Conservation (phyloP, 2,329 filamentous ascomycete species). For the Fusarium guadeloupense region DNA sequence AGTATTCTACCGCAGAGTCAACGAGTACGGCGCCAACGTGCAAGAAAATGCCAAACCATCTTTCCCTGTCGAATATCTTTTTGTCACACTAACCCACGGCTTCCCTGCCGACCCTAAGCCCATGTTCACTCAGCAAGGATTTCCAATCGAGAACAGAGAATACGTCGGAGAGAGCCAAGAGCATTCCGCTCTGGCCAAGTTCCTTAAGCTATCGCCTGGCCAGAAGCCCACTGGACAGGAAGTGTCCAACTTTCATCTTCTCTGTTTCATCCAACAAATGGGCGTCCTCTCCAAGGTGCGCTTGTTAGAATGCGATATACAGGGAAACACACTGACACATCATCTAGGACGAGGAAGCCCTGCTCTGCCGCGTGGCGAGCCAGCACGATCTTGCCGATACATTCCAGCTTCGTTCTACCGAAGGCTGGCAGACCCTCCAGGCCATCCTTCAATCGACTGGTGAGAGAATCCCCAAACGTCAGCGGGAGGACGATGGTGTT, state of each 20-base stretch:
- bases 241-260: slow-evolving; percentile 91
- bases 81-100: slow-evolving; percentile 95
- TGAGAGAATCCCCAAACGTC: slow-evolving; percentile 90
- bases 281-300: slow-evolving; percentile 85
- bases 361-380: slow-evolving; percentile 86
- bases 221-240: slow-evolving; percentile 71
- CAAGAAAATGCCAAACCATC: slow-evolving; percentile 97
- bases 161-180: slow-evolving; percentile 88
- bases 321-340: slow-evolving; percentile 2
- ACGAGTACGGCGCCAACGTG: slow-evolving; percentile 95
- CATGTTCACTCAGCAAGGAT: slow-evolving; percentile 76
- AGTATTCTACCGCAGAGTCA: slow-evolving; percentile 94
- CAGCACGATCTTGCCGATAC: slow-evolving; percentile 82
- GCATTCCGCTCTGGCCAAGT: slow-evolving; percentile 71
- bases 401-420: slow-evolving; percentile 83
- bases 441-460: slow-evolving; percentile 95
- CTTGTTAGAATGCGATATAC: neutral
- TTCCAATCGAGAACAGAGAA: slow-evolving; percentile 92
- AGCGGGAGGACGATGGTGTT: slow-evolving; percentile 49
- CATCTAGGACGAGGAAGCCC: slow-evolving; percentile 82
- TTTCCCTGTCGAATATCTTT: slow-evolving; percentile 95
- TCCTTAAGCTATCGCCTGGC: slow-evolving; percentile 69
- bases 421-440: slow-evolving; percentile 93
- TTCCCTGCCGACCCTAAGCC: slow-evolving; percentile 86
- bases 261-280: slow-evolving; percentile 86